phyloP scores from a whole-genome alignment of 805 yeast genomes.

The Cyberlindnera nakhonratchasimensis region DNA sequence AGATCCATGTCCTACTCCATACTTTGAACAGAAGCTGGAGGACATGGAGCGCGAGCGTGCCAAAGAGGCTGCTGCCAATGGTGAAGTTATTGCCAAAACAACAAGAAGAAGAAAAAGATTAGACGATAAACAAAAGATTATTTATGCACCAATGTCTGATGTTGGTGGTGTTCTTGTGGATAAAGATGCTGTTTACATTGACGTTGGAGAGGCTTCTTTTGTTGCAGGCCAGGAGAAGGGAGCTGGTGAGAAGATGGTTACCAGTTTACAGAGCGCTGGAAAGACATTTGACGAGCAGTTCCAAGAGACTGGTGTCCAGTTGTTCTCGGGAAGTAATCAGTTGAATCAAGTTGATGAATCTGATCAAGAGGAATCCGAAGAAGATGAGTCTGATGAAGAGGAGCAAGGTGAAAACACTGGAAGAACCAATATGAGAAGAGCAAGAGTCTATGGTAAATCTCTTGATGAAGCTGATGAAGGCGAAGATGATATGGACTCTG shows the following conservation, averaged over 20 bases:
- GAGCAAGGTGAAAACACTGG: slow-evolving; percentile 49
- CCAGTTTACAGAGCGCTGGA: slow-evolving; percentile 70
- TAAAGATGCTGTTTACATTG: slow-evolving; percentile 95
- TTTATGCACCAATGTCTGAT: slow-evolving; percentile 99
- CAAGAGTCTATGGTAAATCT: slow-evolving; percentile 54
- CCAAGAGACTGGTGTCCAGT: slow-evolving; percentile 63
- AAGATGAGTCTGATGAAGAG: slow-evolving; percentile 25
- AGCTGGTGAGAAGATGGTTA: slow-evolving; percentile 82
- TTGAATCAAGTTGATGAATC: slow-evolving; percentile 42
- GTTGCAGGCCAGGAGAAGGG: slow-evolving; percentile 67
- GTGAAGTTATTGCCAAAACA: slow-evolving; percentile 50
- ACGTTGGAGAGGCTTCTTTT: slow-evolving; percentile 48
- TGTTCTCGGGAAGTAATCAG: slow-evolving; percentile 63
- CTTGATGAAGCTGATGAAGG: slow-evolving; percentile 44
- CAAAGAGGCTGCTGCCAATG: slow-evolving; percentile 60
- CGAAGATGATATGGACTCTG: slow-evolving; percentile 40
- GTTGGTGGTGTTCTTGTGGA: slow-evolving; percentile 98
- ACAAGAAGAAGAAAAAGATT: slow-evolving; percentile 86
- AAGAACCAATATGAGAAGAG: slow-evolving; percentile 59
- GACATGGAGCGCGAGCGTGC: slow-evolving; percentile 74
- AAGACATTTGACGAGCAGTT: slow-evolving; percentile 55
- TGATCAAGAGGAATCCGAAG: slow-evolving; percentile 36
- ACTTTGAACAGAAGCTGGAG: slow-evolving; percentile 78
- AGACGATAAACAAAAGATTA: slow-evolving; percentile 89
- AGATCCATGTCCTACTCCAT: slow-evolving; percentile 99